Evolutionary conservation across 2,329 filamentous ascomycete genomes (phyloP).

Genomic region (Hypoxylon sp.): DNA sequence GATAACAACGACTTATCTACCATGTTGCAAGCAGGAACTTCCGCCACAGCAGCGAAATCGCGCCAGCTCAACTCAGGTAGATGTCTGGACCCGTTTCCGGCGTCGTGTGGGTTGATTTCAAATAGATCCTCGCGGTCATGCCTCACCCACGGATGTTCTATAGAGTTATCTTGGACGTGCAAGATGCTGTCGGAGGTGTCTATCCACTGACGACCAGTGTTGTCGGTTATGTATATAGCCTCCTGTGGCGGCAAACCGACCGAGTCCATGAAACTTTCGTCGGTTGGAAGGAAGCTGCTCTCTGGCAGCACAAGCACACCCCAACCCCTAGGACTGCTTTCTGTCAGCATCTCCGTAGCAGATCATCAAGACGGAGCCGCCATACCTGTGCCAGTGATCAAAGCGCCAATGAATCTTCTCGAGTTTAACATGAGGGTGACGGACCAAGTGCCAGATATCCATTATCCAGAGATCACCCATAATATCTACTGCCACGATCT

Average conservation of each 20-base stretch:
- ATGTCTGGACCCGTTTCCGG: slow-evolving; percentile 4
- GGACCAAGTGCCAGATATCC: slow-evolving; percentile 57
- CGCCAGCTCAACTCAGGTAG: slow-evolving; percentile 14
- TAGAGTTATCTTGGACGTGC: slow-evolving; percentile 39
- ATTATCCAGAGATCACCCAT: slow-evolving; percentile 57
- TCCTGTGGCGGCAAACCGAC: slow-evolving; percentile 44
- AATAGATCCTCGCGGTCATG: slow-evolving; percentile 25
- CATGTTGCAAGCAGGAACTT: neutral
- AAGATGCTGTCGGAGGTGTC: slow-evolving; percentile 37
- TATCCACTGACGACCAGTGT: slow-evolving; percentile 39
- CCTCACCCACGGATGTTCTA: slow-evolving; percentile 40
- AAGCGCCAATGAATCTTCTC: slow-evolving; percentile 30
- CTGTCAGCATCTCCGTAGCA: slow-evolving; percentile 23
- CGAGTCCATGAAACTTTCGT: slow-evolving; percentile 39
- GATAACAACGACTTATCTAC: neutral
- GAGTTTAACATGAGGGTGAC: slow-evolving; percentile 23
- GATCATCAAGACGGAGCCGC: neutral
- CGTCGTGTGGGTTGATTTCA: slow-evolving; percentile 23
- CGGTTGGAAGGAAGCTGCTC: slow-evolving; percentile 51
- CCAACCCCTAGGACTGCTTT: slow-evolving; percentile 52
- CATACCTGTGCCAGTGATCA: slow-evolving; percentile 24
- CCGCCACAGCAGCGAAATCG: slow-evolving; percentile 3
- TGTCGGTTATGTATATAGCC: slow-evolving; percentile 25
- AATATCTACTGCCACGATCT: slow-evolving; percentile 61
- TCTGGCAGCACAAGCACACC: slow-evolving; percentile 57